phyloP scores from a whole-genome alignment of 257 asterid species.

The Nyctanthes arbortristis region DNA sequence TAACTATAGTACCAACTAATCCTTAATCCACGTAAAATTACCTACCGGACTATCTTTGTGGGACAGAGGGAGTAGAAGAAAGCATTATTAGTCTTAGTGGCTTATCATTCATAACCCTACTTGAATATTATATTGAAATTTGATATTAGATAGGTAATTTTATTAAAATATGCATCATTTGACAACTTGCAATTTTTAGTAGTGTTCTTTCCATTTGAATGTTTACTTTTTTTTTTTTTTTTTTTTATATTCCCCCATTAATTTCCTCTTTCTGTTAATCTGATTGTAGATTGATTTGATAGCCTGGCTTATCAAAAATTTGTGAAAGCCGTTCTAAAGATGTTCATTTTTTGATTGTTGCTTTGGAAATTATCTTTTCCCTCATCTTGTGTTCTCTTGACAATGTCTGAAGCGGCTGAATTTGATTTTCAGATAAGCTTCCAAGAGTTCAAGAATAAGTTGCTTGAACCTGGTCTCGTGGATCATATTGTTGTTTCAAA shows the following conservation, averaged over 20 bases:
- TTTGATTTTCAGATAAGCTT: conserved; percentile 67
- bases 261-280: neutral
- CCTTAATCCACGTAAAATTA: too few species aligned
- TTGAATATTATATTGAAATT: neutral
- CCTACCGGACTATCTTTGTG: too few species aligned
- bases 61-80: too few species aligned
- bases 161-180: neutral
- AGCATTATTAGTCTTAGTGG: neutral
- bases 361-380: conserved; percentile 13
- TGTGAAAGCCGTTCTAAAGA: too few species aligned
- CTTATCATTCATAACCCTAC: neutral
- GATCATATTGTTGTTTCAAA: conserved; percentile 64
- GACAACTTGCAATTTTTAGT: neutral
- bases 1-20: too few species aligned
- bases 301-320: neutral
- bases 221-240: too few species aligned
- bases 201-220: too few species aligned
- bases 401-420: neutral
- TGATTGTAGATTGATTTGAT: neutral
- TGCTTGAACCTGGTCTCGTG: conserved; percentile 87
- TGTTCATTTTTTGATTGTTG: conserved; percentile 9
- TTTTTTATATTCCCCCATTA: too few species aligned
- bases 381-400: neutral
- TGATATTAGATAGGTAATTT: neutral
- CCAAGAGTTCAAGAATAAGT: conserved; percentile 77